These are phyloP conservation scores for Corylus heterophylla DNA, from an alignment of 306 rosid species.

Conservation along the genomic window DNA sequence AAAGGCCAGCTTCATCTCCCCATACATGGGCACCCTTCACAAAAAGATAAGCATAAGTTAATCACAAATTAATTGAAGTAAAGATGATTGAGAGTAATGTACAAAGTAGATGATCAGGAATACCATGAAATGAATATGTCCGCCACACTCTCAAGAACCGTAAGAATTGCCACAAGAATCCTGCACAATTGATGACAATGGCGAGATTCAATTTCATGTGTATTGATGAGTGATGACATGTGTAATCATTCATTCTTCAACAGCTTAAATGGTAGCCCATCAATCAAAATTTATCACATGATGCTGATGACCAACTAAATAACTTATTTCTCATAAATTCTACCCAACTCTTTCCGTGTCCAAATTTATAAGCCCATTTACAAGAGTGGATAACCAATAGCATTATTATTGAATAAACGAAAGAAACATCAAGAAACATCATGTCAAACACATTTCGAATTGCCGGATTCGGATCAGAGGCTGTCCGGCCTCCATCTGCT, in stretches of 20 bases:
- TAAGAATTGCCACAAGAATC: constrained; percentile 77
- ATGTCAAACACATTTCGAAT: not conserved
- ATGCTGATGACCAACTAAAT: not conserved
- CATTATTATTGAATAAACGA: not conserved
- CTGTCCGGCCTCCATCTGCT: no score
- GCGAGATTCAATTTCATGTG: not conserved
- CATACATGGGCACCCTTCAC: constrained; percentile 86
- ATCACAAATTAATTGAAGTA: not conserved
- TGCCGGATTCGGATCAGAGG: no score
- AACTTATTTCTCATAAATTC: not conserved
- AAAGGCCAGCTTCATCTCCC: constrained; percentile 70
- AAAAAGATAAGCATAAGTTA: constrained; percentile 14
- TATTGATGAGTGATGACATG: not conserved
- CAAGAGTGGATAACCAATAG: not conserved
- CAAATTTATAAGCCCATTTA: not conserved
- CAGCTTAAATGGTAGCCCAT: not conserved
- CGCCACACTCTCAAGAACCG: constrained; percentile 63
- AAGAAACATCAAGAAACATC: not conserved
- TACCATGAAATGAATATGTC: constrained; percentile 77
- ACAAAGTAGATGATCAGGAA: not conserved
- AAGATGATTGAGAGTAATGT: not conserved
- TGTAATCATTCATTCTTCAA: not conserved
- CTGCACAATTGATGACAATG: constrained; percentile 39
- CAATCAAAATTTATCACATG: not conserved
- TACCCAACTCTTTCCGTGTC: not conserved